phyloP scores from a whole-genome alignment of 2,329 filamentous ascomycete genomes.

The Neospermospora avenae region DNA sequence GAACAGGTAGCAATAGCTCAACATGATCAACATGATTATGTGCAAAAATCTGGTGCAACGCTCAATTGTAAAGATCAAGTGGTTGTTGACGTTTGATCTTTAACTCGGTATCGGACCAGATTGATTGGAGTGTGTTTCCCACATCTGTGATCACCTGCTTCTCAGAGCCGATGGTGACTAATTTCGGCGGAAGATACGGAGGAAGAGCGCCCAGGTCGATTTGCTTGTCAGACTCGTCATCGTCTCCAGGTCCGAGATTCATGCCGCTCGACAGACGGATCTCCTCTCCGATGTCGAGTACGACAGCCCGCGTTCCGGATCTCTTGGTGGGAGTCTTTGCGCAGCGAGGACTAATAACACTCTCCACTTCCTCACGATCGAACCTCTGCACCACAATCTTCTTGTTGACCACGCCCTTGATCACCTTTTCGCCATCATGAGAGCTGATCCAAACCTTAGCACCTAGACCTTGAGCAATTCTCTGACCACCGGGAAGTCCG shows the following conservation, averaged over 20 bases:
- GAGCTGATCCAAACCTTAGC: conserved; percentile 59
- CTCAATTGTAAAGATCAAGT: conserved; percentile 1
- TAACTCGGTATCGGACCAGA: neutral
- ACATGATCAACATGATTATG: neutral
- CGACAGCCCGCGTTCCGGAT: conserved; percentile 41
- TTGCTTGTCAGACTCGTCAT: neutral
- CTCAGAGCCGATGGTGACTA: neutral
- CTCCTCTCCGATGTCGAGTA: conserved; percentile 32
- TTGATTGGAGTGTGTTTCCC: neutral
- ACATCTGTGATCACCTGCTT: neutral
- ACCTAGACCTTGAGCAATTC: conserved; percentile 51
- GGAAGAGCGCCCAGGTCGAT: neutral
- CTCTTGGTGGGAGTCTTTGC: conserved; percentile 23
- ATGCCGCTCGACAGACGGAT: neutral
- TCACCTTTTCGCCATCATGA: conserved; percentile 58
- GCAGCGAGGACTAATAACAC: conserved; percentile 31
- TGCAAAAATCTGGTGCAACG: too few relatives aligned
- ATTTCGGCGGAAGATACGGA: neutral
- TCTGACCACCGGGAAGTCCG: conserved; percentile 54
- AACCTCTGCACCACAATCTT: conserved; percentile 48
- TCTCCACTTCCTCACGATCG: conserved; percentile 44
- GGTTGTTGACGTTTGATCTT: neutral
- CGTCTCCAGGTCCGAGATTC: neutral
- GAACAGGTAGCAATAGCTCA: conserved; percentile 1
- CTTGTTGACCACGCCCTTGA: conserved; percentile 48